phyloP scores from a whole-genome alignment of 345 rosid genomes.

The Odontarrhena argentea region DNA sequence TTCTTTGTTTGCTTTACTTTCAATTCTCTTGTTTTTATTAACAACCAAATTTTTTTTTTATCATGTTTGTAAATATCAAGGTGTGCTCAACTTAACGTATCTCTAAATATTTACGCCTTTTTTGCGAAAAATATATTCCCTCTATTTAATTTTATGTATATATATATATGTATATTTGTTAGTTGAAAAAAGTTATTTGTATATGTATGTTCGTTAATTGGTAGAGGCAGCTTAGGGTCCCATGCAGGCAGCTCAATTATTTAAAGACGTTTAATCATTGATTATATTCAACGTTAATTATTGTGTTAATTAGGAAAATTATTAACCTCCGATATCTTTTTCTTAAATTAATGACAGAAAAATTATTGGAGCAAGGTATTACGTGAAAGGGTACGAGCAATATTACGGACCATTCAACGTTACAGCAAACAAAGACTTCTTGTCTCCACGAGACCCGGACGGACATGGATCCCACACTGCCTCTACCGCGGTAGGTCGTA shows the following conservation, averaged over 20 bases:
- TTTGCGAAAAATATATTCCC: too few relatives aligned
- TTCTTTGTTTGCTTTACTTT: constrained; percentile 34
- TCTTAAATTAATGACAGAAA: constrained; percentile 50
- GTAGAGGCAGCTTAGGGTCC: not conserved
- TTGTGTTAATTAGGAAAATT: too few relatives aligned
- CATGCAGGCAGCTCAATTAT: constrained; percentile 4
- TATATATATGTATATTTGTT: not conserved
- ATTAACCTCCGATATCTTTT: not conserved
- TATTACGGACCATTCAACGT: constrained; percentile 50
- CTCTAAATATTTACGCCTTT: not conserved
- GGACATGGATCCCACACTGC: constrained; percentile 95
- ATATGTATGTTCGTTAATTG: not conserved
- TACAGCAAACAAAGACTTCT: constrained; percentile 54
- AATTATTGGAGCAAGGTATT: constrained; percentile 81
- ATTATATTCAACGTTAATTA: too few relatives aligned
- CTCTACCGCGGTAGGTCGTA: constrained; percentile 63
- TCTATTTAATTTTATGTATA: too few relatives aligned
- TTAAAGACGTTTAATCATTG: not conserved
- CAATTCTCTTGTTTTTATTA: constrained; percentile 19
- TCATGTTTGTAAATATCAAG: constrained; percentile 16
- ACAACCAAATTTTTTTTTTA: not conserved
- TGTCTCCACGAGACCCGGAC: constrained; percentile 72
- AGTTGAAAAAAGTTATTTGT: not conserved
- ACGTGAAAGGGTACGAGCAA: constrained; percentile 56
- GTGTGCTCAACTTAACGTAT: constrained; percentile 26